A percentile compares a stretch with the other conserved stretches of the same genome.
Evolutionary conservation across 768 basidiomycete species (phyloP).

Genomic region (Russula emetica): DNA sequence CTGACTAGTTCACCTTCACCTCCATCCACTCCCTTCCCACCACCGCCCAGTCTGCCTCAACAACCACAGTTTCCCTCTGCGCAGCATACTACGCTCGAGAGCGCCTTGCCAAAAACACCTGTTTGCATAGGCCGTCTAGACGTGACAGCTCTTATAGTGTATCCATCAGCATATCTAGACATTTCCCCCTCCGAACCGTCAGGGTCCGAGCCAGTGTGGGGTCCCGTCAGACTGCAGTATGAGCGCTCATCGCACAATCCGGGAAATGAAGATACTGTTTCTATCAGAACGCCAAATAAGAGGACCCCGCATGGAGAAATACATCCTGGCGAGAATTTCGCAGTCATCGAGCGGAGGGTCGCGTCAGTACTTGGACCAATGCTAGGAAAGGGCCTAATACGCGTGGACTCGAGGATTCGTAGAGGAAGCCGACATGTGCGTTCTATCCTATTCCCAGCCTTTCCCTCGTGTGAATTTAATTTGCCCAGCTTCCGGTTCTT

Average conservation of each 20-base stretch:
- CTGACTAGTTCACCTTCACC: slow-evolving; percentile 21
- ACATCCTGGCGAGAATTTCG: slow-evolving; percentile 63
- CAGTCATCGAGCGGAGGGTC: slow-evolving; percentile 81
- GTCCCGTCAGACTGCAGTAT: slow-evolving; percentile 62
- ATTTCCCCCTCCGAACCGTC: slow-evolving; percentile 33
- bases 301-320: slow-evolving; percentile 52
- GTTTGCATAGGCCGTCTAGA: slow-evolving; percentile 84
- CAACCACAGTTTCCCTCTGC: slow-evolving; percentile 23
- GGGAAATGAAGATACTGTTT: slow-evolving; percentile 63
- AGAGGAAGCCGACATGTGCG: slow-evolving; percentile 61
- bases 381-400: slow-evolving; percentile 78
- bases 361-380: slow-evolving; percentile 76
- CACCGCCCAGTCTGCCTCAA: slow-evolving; percentile 26
- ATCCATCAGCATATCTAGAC: slow-evolving; percentile 67
- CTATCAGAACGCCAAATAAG: slow-evolving; percentile 62
- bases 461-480: slow-evolving; percentile 26
- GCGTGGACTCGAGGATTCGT: slow-evolving; percentile 71
- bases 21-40: slow-evolving; percentile 19
- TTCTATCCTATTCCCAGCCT: slow-evolving; percentile 26
- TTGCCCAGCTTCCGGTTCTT: slow-evolving; percentile 68
- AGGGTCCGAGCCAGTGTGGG: slow-evolving; percentile 55
- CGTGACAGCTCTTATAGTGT: slow-evolving; percentile 82
- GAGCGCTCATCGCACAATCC: slow-evolving; percentile 54
- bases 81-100: slow-evolving; percentile 41
- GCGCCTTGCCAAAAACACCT: slow-evolving; percentile 73